These are phyloP conservation scores for Boletus subparvulus DNA, from an alignment of 768 basidiomycete species.

Conservation along the genomic window DNA sequence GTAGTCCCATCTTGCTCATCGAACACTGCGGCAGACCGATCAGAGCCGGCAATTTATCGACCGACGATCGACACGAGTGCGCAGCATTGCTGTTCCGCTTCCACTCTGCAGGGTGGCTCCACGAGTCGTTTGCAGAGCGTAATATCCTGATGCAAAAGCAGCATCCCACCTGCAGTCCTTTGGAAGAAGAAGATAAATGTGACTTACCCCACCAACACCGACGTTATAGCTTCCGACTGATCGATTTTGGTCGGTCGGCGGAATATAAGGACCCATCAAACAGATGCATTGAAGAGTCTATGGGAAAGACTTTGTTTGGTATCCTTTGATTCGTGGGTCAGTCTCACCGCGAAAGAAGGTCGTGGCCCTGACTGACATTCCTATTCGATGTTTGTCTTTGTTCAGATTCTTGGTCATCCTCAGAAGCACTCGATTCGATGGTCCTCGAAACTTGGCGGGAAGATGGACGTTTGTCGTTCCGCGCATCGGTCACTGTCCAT, in stretches of 20 bases:
- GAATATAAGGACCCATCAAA: rapidly evolving
- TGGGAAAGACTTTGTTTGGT: background rate
- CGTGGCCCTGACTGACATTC: background rate
- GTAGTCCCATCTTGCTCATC: constrained; percentile 13
- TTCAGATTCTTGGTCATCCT: background rate
- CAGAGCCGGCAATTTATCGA: constrained; percentile 16
- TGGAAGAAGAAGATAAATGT: background rate
- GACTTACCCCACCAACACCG: background rate
- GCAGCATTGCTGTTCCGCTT: constrained; percentile 39
- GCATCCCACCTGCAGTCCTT: constrained; percentile 33
- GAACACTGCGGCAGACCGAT: constrained; percentile 42
- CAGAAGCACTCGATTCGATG: too few relatives aligned
- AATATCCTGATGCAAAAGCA: constrained; percentile 46
- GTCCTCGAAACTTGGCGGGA: too few relatives aligned
- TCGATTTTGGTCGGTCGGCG: constrained; percentile 47
- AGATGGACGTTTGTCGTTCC: too few relatives aligned
- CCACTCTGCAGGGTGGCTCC: constrained; percentile 38
- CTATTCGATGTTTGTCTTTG: background rate
- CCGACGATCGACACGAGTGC: constrained; percentile 42
- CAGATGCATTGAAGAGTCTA: background rate
- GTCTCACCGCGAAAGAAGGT: background rate
- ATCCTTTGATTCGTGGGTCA: background rate
- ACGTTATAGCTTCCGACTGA: constrained; percentile 40
- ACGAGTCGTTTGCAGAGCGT: constrained; percentile 42
- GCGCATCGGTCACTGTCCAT: background rate